phyloP scores from a whole-genome alignment of 768 basidiomycete genomes.

The Chalciporus chontae region DNA sequence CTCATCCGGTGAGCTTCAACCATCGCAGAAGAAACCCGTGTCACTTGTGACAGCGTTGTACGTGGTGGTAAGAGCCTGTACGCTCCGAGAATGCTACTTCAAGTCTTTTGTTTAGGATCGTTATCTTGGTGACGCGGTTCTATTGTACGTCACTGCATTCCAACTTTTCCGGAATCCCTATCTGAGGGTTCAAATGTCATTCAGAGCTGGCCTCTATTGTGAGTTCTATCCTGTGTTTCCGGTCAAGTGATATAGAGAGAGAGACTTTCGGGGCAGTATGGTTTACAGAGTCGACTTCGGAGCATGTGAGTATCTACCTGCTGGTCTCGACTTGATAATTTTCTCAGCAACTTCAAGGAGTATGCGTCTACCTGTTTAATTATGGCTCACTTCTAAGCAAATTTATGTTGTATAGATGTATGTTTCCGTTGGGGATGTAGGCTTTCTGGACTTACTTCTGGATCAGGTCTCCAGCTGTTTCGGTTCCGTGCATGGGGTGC shows the following conservation, averaged over 20 bases:
- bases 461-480: conserved; percentile 26
- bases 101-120: conserved; percentile 23
- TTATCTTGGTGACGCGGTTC: conserved; percentile 29
- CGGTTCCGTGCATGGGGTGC: conserved; percentile 32
- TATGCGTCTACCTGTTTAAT: conserved; percentile 9
- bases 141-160: conserved; percentile 19
- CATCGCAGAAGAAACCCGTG: conserved; percentile 21
- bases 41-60: conserved; percentile 27
- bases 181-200: conserved; percentile 3
- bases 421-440: neutral
- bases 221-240: conserved; percentile 1
- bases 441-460: neutral
- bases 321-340: neutral
- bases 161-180: neutral
- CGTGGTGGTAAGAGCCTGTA: conserved; percentile 16
- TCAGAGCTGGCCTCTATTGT: conserved; percentile 21
- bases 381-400: neutral
- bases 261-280: conserved; percentile 15
- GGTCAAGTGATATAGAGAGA: neutral
- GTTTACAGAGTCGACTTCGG: conserved; percentile 16
- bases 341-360: conserved; percentile 17
- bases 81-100: neutral
- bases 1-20: neutral
- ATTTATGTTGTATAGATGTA: conserved; percentile 18
- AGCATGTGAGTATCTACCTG: conserved; percentile 9